A percentile compares a stretch with the other conserved stretches of the same genome.
Evolutionary conservation across 2,329 filamentous ascomycete genomes (phyloP).

Genomic region (Aspergillus neoniger): DNA sequence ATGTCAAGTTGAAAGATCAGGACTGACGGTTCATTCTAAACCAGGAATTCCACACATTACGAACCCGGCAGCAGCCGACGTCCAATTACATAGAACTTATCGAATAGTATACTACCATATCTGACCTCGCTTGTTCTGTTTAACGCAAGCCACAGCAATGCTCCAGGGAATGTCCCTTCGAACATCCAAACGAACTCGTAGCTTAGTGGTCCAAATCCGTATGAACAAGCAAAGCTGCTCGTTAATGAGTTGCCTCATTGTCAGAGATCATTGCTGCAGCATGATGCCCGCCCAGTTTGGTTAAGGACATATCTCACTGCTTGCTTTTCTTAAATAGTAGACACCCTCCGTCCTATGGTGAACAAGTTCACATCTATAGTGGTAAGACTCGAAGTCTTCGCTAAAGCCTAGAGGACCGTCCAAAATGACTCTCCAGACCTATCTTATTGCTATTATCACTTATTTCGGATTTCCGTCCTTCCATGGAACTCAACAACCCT

Average conservation of each 20-base stretch:
- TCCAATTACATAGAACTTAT: not conserved
- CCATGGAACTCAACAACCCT: not conserved
- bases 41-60: no score
- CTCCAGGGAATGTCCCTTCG: not conserved
- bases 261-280: not conserved
- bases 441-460: slow-evolving; percentile 4
- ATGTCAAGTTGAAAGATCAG: no score
- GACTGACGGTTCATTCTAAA: no score
- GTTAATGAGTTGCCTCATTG: not conserved
- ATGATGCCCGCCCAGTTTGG: not conserved
- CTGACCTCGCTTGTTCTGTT: not conserved
- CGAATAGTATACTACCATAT: not conserved
- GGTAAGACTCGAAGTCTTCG: not conserved
- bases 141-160: not conserved
- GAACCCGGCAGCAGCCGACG: no score
- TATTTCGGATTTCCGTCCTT: slow-evolving; percentile 3
- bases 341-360: not conserved
- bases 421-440: slow-evolving; percentile 11
- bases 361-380: no score
- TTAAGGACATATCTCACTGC: not conserved
- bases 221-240: not conserved
- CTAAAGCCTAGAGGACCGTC: not conserved
- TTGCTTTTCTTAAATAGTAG: not conserved
- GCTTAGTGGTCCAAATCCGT: not conserved
- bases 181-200: not conserved